Evolutionary conservation across 1,139 yeast species (phyloP).

Genomic region (Martiniozyma asiatica): DNA sequence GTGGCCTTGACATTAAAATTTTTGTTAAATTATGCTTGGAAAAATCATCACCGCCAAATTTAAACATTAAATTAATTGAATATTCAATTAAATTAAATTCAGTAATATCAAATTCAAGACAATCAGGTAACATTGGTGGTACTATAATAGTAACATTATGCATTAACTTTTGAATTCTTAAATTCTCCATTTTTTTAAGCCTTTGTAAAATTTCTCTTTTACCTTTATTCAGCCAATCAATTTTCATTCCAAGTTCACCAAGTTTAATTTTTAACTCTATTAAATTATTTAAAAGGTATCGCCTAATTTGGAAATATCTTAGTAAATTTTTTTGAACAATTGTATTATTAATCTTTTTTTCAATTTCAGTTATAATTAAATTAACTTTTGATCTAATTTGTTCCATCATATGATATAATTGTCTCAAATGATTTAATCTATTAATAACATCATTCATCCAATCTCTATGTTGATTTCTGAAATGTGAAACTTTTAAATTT

Average conservation of each 20-base stretch:
- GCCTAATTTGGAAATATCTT: slow-evolving; percentile 10
- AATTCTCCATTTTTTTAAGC: slow-evolving; percentile 3
- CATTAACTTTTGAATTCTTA: slow-evolving; percentile 2
- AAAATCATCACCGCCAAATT: slow-evolving; percentile 3
- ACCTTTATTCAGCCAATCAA: slow-evolving; percentile 2
- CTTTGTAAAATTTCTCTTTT: slow-evolving; percentile 5
- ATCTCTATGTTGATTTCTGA: slow-evolving; percentile 3
- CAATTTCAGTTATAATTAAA: slow-evolving; percentile 4
- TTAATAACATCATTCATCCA: slow-evolving; percentile 6
- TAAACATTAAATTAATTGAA: slow-evolving; percentile 8
- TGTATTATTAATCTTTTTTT: slow-evolving; percentile 4
- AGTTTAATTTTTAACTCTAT: slow-evolving; percentile 2
- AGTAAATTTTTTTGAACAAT: slow-evolving; percentile 7
- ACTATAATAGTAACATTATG: not conserved
- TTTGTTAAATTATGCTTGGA: no score
- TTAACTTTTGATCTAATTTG: slow-evolving; percentile 5
- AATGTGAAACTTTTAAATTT: slow-evolving; percentile 1
- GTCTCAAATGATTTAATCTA: slow-evolving; percentile 7
- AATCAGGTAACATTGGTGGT: not conserved
- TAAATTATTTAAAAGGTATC: slow-evolving; percentile 5
- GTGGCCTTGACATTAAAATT: no score
- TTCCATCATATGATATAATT: slow-evolving; percentile 6
- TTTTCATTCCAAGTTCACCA: slow-evolving; percentile 7
- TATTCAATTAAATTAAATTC: slow-evolving; percentile 7
- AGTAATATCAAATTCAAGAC: not conserved